Percentiles rank a stretch among this genome's conserved stretches.
These are phyloP conservation scores for Pecoramyces ruminantium DNA, from an alignment of 192 early-diverging fungal species.

Conservation along the genomic window DNA sequence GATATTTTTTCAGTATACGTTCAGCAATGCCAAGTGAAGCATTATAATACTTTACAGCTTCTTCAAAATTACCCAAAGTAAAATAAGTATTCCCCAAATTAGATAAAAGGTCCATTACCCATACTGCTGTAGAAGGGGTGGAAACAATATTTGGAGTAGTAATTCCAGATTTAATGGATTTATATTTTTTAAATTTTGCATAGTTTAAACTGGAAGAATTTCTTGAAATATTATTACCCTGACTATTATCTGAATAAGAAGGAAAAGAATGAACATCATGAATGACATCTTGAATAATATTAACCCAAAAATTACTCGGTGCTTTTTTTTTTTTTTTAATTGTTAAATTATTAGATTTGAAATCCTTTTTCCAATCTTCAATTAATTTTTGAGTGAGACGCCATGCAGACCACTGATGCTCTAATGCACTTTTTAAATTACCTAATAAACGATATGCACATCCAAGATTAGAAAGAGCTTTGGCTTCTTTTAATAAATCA, in stretches of 20 bases:
- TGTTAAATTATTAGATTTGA: not conserved
- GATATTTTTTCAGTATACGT: not conserved
- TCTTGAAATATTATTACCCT: not conserved
- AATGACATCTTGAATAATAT: not conserved
- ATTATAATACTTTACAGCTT: not conserved
- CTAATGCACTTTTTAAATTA: not conserved
- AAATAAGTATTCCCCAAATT: not conserved
- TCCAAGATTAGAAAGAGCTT: not conserved
- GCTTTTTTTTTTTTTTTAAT: not conserved
- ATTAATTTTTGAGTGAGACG: not conserved
- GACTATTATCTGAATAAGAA: not conserved
- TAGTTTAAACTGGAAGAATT: not conserved
- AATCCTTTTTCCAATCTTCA: not conserved
- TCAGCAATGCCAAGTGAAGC: not conserved
- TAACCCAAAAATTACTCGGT: not conserved
- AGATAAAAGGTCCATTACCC: not conserved
- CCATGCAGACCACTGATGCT: not conserved
- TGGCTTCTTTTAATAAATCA: not conserved
- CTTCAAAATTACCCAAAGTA: not conserved
- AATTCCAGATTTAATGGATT: not conserved
- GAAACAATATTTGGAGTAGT: not conserved
- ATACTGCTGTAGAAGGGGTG: not conserved
- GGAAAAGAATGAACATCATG: not conserved
- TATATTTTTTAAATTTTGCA: not conserved
- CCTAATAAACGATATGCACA: not conserved